These are phyloP conservation scores for Madurella fahalii DNA, from an alignment of 2,329 filamentous ascomycete genomes.

Conservation along the genomic window DNA sequence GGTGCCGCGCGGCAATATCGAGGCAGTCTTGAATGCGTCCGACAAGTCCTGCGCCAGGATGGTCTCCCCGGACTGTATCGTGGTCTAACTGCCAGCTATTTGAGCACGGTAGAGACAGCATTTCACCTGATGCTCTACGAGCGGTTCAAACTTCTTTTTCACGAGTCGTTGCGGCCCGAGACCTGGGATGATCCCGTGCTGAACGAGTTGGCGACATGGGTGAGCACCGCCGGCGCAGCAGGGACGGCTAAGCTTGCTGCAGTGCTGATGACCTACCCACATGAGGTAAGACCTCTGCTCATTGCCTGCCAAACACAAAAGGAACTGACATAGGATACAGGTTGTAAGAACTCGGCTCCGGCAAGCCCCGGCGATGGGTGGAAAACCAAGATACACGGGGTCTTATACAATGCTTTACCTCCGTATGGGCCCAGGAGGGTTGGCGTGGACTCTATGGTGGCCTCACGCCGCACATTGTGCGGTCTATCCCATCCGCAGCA, in stretches of 20 bases:
- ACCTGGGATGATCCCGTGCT: background rate
- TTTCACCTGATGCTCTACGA: background rate
- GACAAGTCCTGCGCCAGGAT: background rate
- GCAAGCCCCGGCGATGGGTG: background rate
- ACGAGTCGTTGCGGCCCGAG: background rate
- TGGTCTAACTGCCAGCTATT: background rate
- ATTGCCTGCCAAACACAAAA: background rate
- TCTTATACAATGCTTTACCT: background rate
- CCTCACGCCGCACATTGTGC: background rate
- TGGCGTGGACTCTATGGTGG: background rate
- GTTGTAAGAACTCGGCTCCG: background rate
- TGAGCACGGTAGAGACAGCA: background rate
- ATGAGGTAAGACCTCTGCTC: background rate
- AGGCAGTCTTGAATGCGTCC: constrained; percentile 3
- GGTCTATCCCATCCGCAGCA: background rate
- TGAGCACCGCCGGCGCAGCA: background rate
- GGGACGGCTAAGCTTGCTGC: background rate
- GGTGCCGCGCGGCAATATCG: background rate
- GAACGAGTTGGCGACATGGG: background rate
- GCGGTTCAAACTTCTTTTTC: background rate
- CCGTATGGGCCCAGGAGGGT: background rate
- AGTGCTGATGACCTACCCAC: background rate
- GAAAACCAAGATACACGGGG: background rate
- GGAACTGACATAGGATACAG: background rate
- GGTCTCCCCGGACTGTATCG: background rate